phyloP scores from a whole-genome alignment of 306 rosid genomes.

The Quillaja saponaria region DNA sequence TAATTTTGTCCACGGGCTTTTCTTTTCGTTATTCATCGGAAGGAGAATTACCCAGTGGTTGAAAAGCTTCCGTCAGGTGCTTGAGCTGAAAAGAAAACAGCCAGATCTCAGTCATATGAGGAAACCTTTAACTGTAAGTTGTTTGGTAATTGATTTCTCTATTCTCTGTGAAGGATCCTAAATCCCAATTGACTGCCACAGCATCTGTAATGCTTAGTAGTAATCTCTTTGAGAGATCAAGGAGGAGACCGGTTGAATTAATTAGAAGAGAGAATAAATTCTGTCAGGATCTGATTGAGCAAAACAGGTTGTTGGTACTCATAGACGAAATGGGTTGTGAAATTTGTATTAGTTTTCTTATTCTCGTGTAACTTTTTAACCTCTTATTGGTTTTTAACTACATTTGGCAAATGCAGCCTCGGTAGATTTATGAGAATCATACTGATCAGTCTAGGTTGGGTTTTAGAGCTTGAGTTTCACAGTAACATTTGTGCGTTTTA shows the following conservation, averaged over 20 bases:
- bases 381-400: conserved; percentile 14
- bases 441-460: conserved; percentile 23
- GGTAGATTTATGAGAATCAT: conserved; percentile 6
- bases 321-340: conserved; percentile 19
- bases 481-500: neutral
- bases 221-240: conserved; percentile 20
- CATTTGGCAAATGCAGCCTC: conserved; percentile 31
- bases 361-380: neutral
- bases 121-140: conserved; percentile 59
- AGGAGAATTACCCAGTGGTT: neutral
- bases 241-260: conserved; percentile 16
- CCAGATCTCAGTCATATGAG: conserved; percentile 68
- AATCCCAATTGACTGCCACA: neutral
- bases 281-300: conserved; percentile 26
- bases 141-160: conserved; percentile 17
- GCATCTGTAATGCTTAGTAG: neutral
- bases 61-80: conserved; percentile 11
- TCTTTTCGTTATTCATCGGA: conserved; percentile 23
- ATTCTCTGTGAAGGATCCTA: neutral
- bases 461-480: conserved; percentile 16
- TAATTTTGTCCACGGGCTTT: conserved; percentile 7
- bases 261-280: neutral
- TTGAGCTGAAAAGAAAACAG: conserved; percentile 35
- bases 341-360: neutral
- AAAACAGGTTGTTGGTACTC: neutral